Conservation (phyloP, 2,329 filamentous ascomycete genomes). For the Cytospora chrysosperma region DNA sequence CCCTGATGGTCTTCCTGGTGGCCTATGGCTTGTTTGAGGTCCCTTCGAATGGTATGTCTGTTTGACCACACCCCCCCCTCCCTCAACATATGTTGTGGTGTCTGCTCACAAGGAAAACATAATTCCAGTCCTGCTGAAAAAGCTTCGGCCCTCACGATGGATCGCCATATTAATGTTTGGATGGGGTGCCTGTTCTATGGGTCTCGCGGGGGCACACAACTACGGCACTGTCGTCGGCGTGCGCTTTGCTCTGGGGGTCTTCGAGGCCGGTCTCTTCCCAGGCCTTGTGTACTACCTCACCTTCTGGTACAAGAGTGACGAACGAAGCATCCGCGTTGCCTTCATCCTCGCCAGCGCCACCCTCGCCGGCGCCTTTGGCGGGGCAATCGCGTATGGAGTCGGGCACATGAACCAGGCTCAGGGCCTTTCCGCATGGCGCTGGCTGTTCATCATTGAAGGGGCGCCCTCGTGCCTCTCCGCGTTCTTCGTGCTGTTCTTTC, state of each 20-base stretch:
- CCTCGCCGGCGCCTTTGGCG: slow-evolving; percentile 68
- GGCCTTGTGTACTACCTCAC: slow-evolving; percentile 58
- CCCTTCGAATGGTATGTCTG: slow-evolving; percentile 52
- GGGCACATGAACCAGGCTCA: slow-evolving; percentile 64
- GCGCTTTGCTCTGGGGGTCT: slow-evolving; percentile 63
- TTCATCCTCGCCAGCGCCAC: slow-evolving; percentile 68
- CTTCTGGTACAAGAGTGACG: slow-evolving; percentile 68
- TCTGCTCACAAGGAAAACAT: neutral
- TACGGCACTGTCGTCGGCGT: slow-evolving; percentile 63
- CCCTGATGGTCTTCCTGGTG: slow-evolving; percentile 58
- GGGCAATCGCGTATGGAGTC: slow-evolving; percentile 68
- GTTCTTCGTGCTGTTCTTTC: slow-evolving; percentile 53
- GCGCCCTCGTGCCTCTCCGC: slow-evolving; percentile 51
- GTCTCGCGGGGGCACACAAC: slow-evolving; percentile 61
- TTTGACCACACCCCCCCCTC: too few species aligned
- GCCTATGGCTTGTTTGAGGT: slow-evolving; percentile 59
- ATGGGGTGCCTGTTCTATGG: slow-evolving; percentile 67
- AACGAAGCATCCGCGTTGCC: slow-evolving; percentile 67
- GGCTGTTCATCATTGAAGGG: slow-evolving; percentile 57
- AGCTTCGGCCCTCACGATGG: slow-evolving; percentile 59
- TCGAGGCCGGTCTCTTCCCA: slow-evolving; percentile 67
- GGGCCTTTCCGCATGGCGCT: slow-evolving; percentile 62
- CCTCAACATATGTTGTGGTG: neutral
- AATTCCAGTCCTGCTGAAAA: slow-evolving; percentile 51
- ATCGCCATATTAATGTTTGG: slow-evolving; percentile 62